A percentile compares a stretch with the other conserved stretches of the same genome.
Conservation (phyloP, 129 eudicot genomes). For the Silybum marianum region DNA sequence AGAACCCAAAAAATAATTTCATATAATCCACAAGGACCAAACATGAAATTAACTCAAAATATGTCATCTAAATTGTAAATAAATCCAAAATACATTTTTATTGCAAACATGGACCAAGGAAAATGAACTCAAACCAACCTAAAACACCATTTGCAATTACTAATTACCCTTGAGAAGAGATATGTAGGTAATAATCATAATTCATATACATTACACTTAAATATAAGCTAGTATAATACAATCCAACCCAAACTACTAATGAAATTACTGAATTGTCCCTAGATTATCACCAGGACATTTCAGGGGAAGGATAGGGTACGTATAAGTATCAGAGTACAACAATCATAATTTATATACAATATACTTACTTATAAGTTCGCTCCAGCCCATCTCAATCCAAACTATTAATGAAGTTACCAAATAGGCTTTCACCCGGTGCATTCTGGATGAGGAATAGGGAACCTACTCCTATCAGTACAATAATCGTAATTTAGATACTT, state of each 20-base stretch:
- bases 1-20: not conserved
- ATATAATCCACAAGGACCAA: not conserved
- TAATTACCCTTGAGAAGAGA: slow-evolving; percentile 52
- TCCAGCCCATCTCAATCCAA: not conserved
- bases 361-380: not conserved
- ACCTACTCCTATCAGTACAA: slow-evolving; percentile 54
- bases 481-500: slow-evolving; percentile 71
- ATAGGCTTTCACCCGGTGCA: slow-evolving; percentile 23
- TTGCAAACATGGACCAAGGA: not conserved
- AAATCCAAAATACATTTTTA: not conserved
- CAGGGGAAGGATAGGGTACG: not conserved
- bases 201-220: slow-evolving; percentile 36
- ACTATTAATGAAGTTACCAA: not conserved
- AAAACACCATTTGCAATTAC: too few species aligned
- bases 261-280: not conserved
- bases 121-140: not conserved
- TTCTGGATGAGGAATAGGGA: slow-evolving; percentile 60
- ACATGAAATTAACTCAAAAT: not conserved
- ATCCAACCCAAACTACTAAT: not conserved
- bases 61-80: not conserved
- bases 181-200: slow-evolving; percentile 10
- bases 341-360: not conserved
- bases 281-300: not conserved
- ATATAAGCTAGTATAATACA: not conserved
- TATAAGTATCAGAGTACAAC: not conserved